Percentiles rank a stretch among this genome's conserved stretches.
These are phyloP conservation scores for Paecilomyces sp. DNA, from an alignment of 2,329 filamentous ascomycete species.

Conservation along the genomic window DNA sequence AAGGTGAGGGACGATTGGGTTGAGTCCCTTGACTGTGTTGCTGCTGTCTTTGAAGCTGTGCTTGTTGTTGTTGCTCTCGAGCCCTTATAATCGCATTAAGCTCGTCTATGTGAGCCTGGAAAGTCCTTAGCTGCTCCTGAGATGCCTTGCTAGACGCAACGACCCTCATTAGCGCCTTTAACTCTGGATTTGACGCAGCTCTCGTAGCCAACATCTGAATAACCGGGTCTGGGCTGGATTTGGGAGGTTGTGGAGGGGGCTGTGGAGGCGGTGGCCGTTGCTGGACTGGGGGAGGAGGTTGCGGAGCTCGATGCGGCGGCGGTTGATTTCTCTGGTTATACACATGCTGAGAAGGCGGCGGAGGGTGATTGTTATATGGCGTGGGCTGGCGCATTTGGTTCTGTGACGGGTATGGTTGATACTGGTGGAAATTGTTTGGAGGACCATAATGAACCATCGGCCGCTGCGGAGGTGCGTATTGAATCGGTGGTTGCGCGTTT, in stretches of 20 bases:
- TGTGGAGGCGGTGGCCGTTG: constrained; percentile 21
- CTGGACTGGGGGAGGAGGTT: constrained; percentile 7
- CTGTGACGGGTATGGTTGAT: constrained; percentile 30
- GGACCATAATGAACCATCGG: constrained; percentile 38
- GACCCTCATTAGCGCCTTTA: constrained; percentile 45
- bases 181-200: constrained; percentile 40
- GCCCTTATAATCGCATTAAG: constrained; percentile 43
- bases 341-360: constrained; percentile 16
- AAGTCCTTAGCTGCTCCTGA: constrained; percentile 42
- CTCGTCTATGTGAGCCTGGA: constrained; percentile 46
- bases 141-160: constrained; percentile 44
- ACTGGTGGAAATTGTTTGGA: constrained; percentile 34
- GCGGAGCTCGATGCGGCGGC: constrained; percentile 13
- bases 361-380: constrained; percentile 12
- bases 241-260: constrained; percentile 27
- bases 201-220: constrained; percentile 47
- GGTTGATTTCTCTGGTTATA: constrained; percentile 16
- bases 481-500: constrained; percentile 29
- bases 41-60: constrained; percentile 17
- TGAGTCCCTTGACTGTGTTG: neutral
- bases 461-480: constrained; percentile 31
- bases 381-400: constrained; percentile 20
- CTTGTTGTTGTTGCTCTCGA: constrained; percentile 34
- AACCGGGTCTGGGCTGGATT: constrained; percentile 42
- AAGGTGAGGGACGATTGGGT: constrained; percentile 3